Evolutionary conservation across 225 moss, liverwort and hornwort genomes (phyloP), one percentile per base, ranked within the genome.

Genomic region (Thuidium tamariscinum): DNA sequence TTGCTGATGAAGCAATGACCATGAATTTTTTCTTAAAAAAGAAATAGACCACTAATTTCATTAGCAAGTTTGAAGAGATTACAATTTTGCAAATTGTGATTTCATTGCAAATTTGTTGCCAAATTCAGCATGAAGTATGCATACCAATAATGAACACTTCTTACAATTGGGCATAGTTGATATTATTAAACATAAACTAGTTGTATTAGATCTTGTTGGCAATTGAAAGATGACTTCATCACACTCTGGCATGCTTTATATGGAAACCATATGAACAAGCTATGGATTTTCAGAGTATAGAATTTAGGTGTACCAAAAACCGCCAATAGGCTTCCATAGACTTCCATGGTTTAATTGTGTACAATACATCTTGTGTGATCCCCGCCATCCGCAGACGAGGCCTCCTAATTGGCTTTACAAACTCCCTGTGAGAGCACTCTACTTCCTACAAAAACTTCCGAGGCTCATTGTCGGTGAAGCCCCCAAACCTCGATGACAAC

Each of bases 401-500:
- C 44, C 44, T 44, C 44, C 44, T 44, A 44, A 44, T 44, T 44
- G 44, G 44, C 6, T 44, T 44, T 44, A 44, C 44, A 44, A 44
- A 44, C 44, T 44, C 44, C 9, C 32, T 63, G 52, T 75, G 36
- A 15, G 36, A 54, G 54, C 23, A 52, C 23, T 54, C 54, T 22
- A 13, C 74, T 60, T 83, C 26, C 84, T 96, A 97, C 89, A 97
- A 91, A 91, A 97, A 97, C 74, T 93, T 95, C 60, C 97, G 91
- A 46, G 93, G 93, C 88, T 93, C 93, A 61, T 90, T 91, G 65
- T 88, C 71, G 16, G 91, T 90, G 59, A 82, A 89, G 52, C 95
- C 91, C 29, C 95, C 96, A 91, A 97, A 97, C 82, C 95, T 92
- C 19, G 94, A 94, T 51, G 93, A 81, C 44, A 97, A 86, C 11